Percentiles rank a stretch among this genome's conserved stretches.
These are phyloP conservation scores for Passiflora organensis DNA, from an alignment of 345 rosid species.

Conservation along the genomic window DNA sequence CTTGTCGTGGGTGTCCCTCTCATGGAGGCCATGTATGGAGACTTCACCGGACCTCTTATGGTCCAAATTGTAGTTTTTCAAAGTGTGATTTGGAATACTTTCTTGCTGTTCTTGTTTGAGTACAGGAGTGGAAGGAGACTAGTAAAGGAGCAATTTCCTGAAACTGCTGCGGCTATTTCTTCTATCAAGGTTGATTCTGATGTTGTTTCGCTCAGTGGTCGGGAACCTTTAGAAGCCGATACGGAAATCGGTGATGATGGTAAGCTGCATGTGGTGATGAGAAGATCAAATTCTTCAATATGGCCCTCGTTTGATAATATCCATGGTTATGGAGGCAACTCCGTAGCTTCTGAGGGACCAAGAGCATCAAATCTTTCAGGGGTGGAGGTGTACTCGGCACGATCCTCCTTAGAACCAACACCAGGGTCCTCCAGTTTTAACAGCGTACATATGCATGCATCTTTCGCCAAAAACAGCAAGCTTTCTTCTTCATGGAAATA, in stretches of 20 bases:
- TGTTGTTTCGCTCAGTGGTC: constrained; percentile 43
- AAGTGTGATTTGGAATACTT: constrained; percentile 47
- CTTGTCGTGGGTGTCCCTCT: constrained; percentile 56
- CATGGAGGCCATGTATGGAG: constrained; percentile 55
- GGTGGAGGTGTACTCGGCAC: constrained; percentile 47
- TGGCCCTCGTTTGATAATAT: no score
- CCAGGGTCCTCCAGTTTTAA: constrained; percentile 52
- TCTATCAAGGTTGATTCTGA: constrained; percentile 52
- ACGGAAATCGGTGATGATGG: constrained; percentile 55
- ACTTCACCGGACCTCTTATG: constrained; percentile 36
- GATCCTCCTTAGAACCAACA: constrained; percentile 37
- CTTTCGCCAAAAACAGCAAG: no score
- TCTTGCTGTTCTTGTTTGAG: constrained; percentile 50
- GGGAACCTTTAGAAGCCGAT: constrained; percentile 37
- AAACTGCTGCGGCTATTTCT: constrained; percentile 44
- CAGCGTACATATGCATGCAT: constrained; percentile 34
- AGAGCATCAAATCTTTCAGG: constrained; percentile 43
- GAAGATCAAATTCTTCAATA: constrained; percentile 6
- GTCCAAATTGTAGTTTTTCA: constrained; percentile 51
- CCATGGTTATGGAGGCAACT: constrained; percentile 1
- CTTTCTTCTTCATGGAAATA: no score
- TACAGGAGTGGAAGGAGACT: constrained; percentile 43
- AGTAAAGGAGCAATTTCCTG: constrained; percentile 49
- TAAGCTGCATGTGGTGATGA: constrained; percentile 41
- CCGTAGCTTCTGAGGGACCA: constrained; percentile 42